Evolutionary conservation across 345 rosid species (phyloP).

Genomic region (Boechera retrofracta): DNA sequence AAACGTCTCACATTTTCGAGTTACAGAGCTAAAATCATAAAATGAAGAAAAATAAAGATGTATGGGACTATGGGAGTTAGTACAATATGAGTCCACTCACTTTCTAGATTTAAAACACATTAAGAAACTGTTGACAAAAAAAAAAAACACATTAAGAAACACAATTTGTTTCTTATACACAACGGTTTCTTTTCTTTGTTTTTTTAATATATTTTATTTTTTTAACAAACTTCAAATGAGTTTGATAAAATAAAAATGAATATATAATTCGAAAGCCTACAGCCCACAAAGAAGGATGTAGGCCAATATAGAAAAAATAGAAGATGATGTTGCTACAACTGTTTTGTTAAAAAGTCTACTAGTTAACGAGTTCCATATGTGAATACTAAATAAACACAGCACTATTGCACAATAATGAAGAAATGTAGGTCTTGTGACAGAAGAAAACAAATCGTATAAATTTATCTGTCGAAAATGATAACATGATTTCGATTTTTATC

Average conservation of each 20-base stretch:
- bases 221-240: too few species aligned
- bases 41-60: too few species aligned
- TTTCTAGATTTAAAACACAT: too few species aligned
- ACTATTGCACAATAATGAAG: slow-evolving; percentile 22
- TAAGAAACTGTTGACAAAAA: too few species aligned
- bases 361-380: slow-evolving; percentile 38
- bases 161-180: too few species aligned
- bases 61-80: too few species aligned
- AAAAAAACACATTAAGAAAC: too few species aligned
- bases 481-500: slow-evolving; percentile 18
- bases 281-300: slow-evolving; percentile 11
- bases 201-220: too few species aligned
- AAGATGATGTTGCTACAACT: slow-evolving; percentile 20
- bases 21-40: too few species aligned
- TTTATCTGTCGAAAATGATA: slow-evolving; percentile 25
- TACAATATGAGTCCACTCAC: too few species aligned
- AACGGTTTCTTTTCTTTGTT: too few species aligned
- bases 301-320: slow-evolving; percentile 15
- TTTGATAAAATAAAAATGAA: not conserved
- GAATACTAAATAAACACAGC: slow-evolving; percentile 22
- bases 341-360: slow-evolving; percentile 38
- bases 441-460: slow-evolving; percentile 34
- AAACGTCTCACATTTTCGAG: too few species aligned
- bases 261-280: slow-evolving; percentile 1
- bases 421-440: slow-evolving; percentile 34